phyloP scores from a whole-genome alignment of 805 yeast species.

The Schizosaccharomyces octosporus region DNA sequence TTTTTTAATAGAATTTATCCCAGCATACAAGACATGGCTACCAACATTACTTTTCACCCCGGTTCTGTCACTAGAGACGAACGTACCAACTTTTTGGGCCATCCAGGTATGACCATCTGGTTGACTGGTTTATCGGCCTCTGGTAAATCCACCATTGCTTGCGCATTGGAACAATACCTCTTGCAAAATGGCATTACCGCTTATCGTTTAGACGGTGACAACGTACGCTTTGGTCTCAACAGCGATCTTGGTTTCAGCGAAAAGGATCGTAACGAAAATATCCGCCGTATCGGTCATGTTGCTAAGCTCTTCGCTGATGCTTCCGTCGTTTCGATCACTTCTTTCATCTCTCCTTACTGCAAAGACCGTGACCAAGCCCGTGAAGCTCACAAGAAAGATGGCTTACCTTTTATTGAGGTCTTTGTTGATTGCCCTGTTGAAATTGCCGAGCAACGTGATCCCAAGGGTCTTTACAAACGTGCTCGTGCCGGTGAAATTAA shows the following conservation, averaged over 20 bases:
- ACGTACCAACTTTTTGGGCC: constrained; percentile 46
- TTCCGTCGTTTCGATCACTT: constrained; percentile 66
- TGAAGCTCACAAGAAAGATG: constrained; percentile 49
- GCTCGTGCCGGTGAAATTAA: constrained; percentile 76
- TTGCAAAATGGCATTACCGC: constrained; percentile 45
- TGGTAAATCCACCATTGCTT: constrained; percentile 79
- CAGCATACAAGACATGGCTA: constrained; percentile 25
- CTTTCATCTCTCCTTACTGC: constrained; percentile 79
- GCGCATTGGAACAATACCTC: constrained; percentile 69
- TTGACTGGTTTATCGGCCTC: constrained; percentile 86
- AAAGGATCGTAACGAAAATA: constrained; percentile 78
- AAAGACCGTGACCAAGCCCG: constrained; percentile 70
- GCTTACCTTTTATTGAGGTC: constrained; percentile 70
- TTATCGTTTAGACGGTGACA: constrained; percentile 79
- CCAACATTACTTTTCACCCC: constrained; percentile 90
- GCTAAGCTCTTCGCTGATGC: constrained; percentile 84
- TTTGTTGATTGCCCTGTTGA: constrained; percentile 80
- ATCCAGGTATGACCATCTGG: constrained; percentile 81
- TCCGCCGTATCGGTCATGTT: constrained; percentile 84
- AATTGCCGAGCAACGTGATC: constrained; percentile 91
- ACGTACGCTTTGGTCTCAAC: constrained; percentile 80
- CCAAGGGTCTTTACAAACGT: constrained; percentile 87
- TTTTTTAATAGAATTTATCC: no score
- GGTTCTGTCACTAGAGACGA: constrained; percentile 57
- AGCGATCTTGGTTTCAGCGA: constrained; percentile 86